phyloP scores from a whole-genome alignment of 257 asterid genomes.

The Thymus mandschuricus region DNA sequence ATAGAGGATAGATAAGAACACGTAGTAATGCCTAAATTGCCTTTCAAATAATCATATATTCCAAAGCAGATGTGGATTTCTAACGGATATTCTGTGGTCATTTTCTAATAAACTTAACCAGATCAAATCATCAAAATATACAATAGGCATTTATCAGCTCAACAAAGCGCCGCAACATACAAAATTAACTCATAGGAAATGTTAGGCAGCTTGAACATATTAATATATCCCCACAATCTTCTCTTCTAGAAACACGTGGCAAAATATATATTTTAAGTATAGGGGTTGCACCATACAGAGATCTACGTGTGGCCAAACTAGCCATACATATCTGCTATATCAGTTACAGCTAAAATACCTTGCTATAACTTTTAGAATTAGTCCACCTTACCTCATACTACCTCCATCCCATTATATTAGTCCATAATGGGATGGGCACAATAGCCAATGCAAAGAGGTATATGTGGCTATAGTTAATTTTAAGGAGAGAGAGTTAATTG shows the following conservation, averaged over 20 bases:
- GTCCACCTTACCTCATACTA: not conserved
- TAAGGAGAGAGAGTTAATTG: no score
- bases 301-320: slow-evolving; percentile 1
- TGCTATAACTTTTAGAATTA: not conserved
- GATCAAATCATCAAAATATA: slow-evolving; percentile 13
- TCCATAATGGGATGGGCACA: no score
- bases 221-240: not conserved
- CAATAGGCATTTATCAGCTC: not conserved
- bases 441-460: no score
- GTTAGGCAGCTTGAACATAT: not conserved
- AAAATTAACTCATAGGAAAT: not conserved
- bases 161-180: not conserved
- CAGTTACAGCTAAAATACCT: not conserved
- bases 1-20: not conserved
- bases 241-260: not conserved
- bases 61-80: not conserved
- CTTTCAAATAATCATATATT: slow-evolving; percentile 1
- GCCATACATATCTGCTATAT: not conserved
- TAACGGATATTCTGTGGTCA: not conserved
- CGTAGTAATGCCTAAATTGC: not conserved
- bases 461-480: no score
- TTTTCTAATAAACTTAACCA: slow-evolving; percentile 6
- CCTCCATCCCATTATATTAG: no score
- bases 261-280: not conserved
- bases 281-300: slow-evolving; percentile 7